These are phyloP conservation scores for Carex littledalei DNA, from an alignment of 176 grass and related monocot species.

Conservation along the genomic window DNA sequence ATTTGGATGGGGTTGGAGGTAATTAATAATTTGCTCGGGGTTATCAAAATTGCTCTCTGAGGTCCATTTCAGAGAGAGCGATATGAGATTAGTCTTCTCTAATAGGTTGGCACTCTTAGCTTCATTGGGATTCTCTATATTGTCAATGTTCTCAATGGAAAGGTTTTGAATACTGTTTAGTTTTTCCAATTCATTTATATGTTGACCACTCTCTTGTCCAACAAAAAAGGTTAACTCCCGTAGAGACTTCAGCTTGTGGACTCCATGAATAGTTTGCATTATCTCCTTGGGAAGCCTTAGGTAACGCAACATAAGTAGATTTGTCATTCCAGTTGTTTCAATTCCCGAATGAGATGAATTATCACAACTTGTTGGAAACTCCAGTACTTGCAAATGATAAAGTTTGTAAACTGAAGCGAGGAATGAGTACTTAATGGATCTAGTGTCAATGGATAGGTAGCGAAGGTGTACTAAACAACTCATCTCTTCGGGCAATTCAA, in stretches of 20 bases:
- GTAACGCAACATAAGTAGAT: neutral
- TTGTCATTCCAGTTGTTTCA: neutral
- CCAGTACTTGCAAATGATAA: too few species aligned
- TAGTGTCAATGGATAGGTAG: too few species aligned
- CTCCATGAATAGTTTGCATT: neutral
- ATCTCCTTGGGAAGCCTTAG: neutral
- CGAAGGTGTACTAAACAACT: too few species aligned
- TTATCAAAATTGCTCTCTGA: neutral
- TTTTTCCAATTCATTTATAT: conserved; percentile 23
- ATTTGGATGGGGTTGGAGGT: conserved; percentile 17
- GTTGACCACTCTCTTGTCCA: conserved; percentile 2
- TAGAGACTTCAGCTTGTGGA: conserved; percentile 5
- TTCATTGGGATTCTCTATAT: conserved; percentile 12
- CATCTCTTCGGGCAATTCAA: too few species aligned
- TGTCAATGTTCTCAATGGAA: conserved; percentile 16
- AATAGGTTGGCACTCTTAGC: neutral
- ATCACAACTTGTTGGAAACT: neutral
- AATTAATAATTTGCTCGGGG: conserved; percentile 18
- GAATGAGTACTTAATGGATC: too few species aligned
- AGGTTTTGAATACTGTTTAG: conserved; percentile 7
- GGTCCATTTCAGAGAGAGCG: conserved; percentile 11
- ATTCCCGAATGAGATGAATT: neutral
- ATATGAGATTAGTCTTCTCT: conserved; percentile 11
- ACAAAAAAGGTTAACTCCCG: neutral
- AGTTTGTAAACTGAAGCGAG: too few species aligned